Conservation (phyloP, 2,329 filamentous ascomycete genomes). For the Rhinocladiella similis region DNA sequence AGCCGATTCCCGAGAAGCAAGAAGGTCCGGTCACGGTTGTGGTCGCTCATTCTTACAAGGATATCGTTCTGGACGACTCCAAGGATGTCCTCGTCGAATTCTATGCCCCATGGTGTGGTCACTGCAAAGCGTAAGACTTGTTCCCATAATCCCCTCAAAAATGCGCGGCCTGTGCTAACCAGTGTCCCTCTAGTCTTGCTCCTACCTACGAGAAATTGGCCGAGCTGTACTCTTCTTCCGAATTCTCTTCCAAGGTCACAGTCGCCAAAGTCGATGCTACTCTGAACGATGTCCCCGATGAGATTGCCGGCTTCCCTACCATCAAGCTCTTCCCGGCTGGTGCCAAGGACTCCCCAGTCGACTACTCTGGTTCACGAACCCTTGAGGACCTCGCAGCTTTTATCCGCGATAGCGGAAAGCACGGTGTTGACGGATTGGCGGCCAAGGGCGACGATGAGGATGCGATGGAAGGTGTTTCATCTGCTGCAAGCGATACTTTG, state of each 20-base stretch:
- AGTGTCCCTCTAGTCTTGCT: constrained; percentile 48
- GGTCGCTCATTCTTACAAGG: constrained; percentile 90
- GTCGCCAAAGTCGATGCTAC: constrained; percentile 95
- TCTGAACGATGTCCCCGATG: constrained; percentile 91
- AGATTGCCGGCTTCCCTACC: constrained; percentile 96
- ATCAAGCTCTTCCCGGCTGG: constrained; percentile 97
- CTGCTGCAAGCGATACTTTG: constrained; percentile 32
- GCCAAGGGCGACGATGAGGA: constrained; percentile 59
- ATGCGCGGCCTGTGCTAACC: background rate
- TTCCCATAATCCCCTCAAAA: too few relatives aligned
- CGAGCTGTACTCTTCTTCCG: constrained; percentile 53
- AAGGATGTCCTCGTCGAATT: constrained; percentile 99
- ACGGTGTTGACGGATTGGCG: constrained; percentile 69
- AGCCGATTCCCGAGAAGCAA: constrained; percentile 91
- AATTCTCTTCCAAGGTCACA: constrained; percentile 59
- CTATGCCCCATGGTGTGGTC: constrained; percentile 84
- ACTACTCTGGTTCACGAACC: constrained; percentile 84
- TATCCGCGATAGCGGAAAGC: constrained; percentile 91
- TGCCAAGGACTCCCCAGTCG: constrained; percentile 78
- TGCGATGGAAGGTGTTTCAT: constrained; percentile 58
- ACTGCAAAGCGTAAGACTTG: constrained; percentile 62
- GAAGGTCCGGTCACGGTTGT: constrained; percentile 84
- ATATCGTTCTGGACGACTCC: constrained; percentile 85
- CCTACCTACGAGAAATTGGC: constrained; percentile 69
- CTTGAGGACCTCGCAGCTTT: constrained; percentile 90